These are phyloP conservation scores for Microthlaspi erraticum DNA, from an alignment of 345 rosid species.

Conservation along the genomic window DNA sequence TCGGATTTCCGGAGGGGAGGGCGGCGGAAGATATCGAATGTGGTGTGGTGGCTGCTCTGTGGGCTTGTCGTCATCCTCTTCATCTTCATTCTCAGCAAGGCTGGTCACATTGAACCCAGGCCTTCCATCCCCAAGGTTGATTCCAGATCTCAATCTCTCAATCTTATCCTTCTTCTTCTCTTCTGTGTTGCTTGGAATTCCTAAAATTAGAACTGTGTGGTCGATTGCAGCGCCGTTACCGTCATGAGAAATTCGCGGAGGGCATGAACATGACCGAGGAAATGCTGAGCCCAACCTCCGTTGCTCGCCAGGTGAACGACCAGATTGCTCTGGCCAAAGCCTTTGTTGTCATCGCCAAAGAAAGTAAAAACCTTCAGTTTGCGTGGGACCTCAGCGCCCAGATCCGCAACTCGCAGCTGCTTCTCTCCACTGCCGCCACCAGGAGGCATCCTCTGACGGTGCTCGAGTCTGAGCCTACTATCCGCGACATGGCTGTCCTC, in stretches of 20 bases:
- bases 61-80: slow-evolving; percentile 61
- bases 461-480: slow-evolving; percentile 72
- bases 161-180: background rate
- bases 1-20: slow-evolving; percentile 66
- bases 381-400: slow-evolving; percentile 98
- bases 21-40: slow-evolving; percentile 66
- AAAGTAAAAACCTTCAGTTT: slow-evolving; percentile 88
- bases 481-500: slow-evolving; percentile 84
- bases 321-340: slow-evolving; percentile 94
- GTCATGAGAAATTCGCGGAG: slow-evolving; percentile 60
- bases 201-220: background rate
- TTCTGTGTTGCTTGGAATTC: background rate
- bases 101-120: slow-evolving; percentile 63
- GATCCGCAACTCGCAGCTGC: slow-evolving; percentile 82
- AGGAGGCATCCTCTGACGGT: slow-evolving; percentile 71
- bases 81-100: slow-evolving; percentile 61
- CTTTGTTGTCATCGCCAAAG: slow-evolving; percentile 90
- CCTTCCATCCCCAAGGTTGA: slow-evolving; percentile 57
- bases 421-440: slow-evolving; percentile 77
- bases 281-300: slow-evolving; percentile 74
- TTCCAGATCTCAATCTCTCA: background rate
- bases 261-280: slow-evolving; percentile 83
- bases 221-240: slow-evolving; percentile 53
- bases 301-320: slow-evolving; percentile 83
- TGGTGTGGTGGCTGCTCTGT: slow-evolving; percentile 70